These are phyloP conservation scores for Bipolaris bicolor DNA, from an alignment of 2,329 filamentous ascomycete species.

Conservation along the genomic window DNA sequence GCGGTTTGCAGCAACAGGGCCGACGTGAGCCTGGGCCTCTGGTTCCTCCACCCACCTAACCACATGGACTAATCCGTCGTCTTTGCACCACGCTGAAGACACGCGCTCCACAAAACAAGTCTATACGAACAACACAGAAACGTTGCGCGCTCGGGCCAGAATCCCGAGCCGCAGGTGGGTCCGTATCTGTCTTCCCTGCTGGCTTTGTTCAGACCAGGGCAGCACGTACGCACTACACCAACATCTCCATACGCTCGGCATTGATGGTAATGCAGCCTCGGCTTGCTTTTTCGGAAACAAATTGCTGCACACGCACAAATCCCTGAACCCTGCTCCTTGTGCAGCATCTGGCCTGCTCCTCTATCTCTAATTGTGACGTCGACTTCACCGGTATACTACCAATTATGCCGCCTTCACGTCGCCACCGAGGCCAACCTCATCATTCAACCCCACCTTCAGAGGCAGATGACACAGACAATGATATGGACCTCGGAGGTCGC, in stretches of 20 bases:
- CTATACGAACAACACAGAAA: neutral
- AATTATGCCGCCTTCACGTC: constrained; percentile 39
- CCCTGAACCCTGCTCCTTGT: neutral
- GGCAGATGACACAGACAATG: constrained; percentile 36
- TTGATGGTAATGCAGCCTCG: neutral
- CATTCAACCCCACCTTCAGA: constrained; percentile 24
- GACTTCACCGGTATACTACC: neutral
- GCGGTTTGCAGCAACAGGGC: constrained; percentile 12
- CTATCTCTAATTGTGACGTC: constrained; percentile 12
- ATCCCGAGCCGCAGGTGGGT: too few relatives aligned
- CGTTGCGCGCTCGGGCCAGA: neutral
- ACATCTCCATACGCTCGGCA: neutral
- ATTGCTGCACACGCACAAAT: neutral
- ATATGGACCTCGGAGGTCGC: constrained; percentile 24
- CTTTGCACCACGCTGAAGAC: neutral
- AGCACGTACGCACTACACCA: too few relatives aligned
- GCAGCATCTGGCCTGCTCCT: neutral
- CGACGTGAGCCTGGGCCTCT: constrained; percentile 12
- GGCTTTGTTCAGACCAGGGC: neutral
- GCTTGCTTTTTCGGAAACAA: neutral
- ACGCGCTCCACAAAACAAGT: neutral
- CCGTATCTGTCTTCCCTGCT: neutral
- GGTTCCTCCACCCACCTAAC: neutral
- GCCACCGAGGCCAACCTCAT: constrained; percentile 29
- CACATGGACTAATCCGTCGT: neutral